These are phyloP conservation scores for Picocystis salinarum DNA, from an alignment of 139 green algal species.

Conservation along the genomic window DNA sequence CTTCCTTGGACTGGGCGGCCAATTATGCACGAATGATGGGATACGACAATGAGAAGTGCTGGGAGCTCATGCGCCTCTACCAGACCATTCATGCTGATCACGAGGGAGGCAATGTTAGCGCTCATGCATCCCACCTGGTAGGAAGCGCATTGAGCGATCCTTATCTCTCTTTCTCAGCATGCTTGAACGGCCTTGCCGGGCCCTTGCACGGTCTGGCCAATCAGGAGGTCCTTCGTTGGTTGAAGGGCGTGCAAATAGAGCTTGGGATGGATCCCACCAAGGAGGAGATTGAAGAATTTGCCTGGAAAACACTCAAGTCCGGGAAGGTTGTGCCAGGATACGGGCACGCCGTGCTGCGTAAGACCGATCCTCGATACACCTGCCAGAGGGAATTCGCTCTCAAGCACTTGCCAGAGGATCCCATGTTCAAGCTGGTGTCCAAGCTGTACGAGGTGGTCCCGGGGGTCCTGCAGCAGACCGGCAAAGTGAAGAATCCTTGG, in stretches of 20 bases:
- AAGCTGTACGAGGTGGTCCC: slow-evolving; percentile 66
- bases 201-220: slow-evolving; percentile 94
- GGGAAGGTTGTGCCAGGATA: slow-evolving; percentile 92
- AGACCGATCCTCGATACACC: slow-evolving; percentile 90
- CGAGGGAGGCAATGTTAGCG: slow-evolving; percentile 85
- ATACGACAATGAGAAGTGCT: slow-evolving; percentile 31
- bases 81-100: slow-evolving; percentile 82
- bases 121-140: slow-evolving; percentile 85
- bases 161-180: slow-evolving; percentile 81
- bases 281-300: slow-evolving; percentile 67
- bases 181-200: slow-evolving; percentile 85
- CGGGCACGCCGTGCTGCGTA: slow-evolving; percentile 89
- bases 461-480: slow-evolving; percentile 60
- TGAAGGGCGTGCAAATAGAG: slow-evolving; percentile 44
- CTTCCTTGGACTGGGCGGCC: slow-evolving; percentile 73
- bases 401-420: slow-evolving; percentile 81
- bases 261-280: slow-evolving; percentile 54
- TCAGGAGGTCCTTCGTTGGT: slow-evolving; percentile 87
- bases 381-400: slow-evolving; percentile 82
- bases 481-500: slow-evolving; percentile 97
- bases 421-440: slow-evolving; percentile 78
- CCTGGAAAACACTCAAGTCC: slow-evolving; percentile 66
- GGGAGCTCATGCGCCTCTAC: slow-evolving; percentile 92
- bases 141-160: slow-evolving; percentile 82
- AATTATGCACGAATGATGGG: slow-evolving; percentile 95